phyloP scores from a whole-genome alignment of 2,329 filamentous ascomycete species.

The Pezicula carpinea region DNA sequence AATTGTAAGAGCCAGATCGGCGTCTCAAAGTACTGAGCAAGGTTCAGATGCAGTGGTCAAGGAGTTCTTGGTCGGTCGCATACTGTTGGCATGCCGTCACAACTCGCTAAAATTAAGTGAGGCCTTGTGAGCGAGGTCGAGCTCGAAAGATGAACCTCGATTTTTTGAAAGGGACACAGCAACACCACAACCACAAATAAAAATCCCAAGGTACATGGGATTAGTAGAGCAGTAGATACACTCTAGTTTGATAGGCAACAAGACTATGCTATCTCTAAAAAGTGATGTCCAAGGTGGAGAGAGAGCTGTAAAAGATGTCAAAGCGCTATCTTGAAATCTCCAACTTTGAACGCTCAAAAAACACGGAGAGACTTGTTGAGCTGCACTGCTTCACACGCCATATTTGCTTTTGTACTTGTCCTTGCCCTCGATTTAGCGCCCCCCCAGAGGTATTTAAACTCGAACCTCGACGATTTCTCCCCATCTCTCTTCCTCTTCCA shows the following conservation, averaged over 20 bases:
- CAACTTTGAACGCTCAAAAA: not conserved
- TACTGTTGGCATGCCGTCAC: constrained; percentile 1
- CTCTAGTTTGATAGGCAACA: not conserved
- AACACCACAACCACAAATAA: not conserved
- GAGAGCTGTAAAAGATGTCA: not conserved
- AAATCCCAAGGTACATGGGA: not conserved
- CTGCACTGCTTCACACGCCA: not conserved
- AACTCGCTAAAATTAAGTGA: constrained; percentile 1
- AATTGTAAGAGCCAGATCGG: constrained; percentile 22
- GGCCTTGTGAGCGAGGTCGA: not conserved
- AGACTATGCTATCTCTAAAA: not conserved
- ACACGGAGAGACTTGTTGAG: not conserved
- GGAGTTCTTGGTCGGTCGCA: not conserved
- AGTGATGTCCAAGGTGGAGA: too few species aligned
- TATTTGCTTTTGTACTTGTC: not conserved
- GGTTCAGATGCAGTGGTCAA: not conserved
- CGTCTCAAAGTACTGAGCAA: constrained; percentile 18
- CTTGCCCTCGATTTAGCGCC: not conserved
- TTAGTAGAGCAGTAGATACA: not conserved
- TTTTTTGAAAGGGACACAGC: not conserved
- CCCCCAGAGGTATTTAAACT: too few species aligned
- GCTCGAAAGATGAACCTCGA: not conserved
- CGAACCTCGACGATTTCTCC: not conserved
- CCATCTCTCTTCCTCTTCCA: constrained; percentile 1
- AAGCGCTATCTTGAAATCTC: constrained; percentile 1